These are phyloP conservation scores for Cudoniella acicularis DNA, from an alignment of 495 filamentous ascomycete species.

Conservation along the genomic window DNA sequence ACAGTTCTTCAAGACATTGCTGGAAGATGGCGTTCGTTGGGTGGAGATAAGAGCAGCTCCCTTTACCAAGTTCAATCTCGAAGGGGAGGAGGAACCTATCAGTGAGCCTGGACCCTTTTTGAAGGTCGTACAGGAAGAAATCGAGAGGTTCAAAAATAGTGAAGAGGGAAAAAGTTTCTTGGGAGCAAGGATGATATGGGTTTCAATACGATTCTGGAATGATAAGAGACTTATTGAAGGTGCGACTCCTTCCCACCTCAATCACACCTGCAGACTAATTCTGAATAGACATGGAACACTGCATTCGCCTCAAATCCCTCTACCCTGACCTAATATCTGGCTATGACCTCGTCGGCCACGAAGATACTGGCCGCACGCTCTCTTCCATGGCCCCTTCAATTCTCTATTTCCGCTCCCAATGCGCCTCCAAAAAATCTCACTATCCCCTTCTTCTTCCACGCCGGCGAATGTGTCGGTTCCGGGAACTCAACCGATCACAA, in stretches of 20 bases:
- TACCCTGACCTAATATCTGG: conserved; percentile 78
- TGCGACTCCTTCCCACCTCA: neutral
- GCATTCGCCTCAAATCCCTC: conserved; percentile 68
- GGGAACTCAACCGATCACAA: conserved; percentile 74
- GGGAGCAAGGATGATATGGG: conserved; percentile 86
- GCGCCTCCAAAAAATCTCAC: conserved; percentile 67
- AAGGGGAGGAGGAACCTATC: conserved; percentile 53
- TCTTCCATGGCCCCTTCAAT: conserved; percentile 73
- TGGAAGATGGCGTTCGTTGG: conserved; percentile 75
- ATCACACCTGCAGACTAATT: neutral
- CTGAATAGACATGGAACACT: conserved; percentile 64
- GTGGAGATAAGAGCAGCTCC: conserved; percentile 66
- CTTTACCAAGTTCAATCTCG: conserved; percentile 51
- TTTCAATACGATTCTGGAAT: conserved; percentile 55
- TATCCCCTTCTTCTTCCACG: conserved; percentile 92
- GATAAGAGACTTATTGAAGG: conserved; percentile 59
- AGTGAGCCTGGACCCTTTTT: conserved; percentile 63
- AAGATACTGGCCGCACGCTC: conserved; percentile 73
- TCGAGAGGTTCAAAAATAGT: conserved; percentile 65
- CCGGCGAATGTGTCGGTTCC: conserved; percentile 77
- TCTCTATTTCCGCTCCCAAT: conserved; percentile 85
- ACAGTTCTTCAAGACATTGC: conserved; percentile 61
- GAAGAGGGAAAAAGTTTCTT: conserved; percentile 71
- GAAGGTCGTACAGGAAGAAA: conserved; percentile 66
- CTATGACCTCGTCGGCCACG: conserved; percentile 83